Base-by-base conservation (phyloP, 805 yeast species). In the Candida mattraensis region DNA sequence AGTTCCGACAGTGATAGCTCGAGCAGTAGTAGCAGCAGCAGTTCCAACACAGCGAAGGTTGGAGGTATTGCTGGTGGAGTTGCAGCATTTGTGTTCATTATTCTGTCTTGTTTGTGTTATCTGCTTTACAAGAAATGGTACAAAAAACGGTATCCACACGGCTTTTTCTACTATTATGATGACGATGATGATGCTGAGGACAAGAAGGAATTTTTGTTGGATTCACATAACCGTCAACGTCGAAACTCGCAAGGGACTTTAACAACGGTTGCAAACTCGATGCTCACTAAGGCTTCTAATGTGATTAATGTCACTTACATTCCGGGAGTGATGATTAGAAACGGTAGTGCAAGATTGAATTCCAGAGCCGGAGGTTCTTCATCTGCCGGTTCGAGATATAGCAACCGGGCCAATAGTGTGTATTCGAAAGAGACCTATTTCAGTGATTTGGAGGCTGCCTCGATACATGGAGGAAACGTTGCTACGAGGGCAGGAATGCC, bases 301-400 rank as follows among this genome's bases (percentile, higher is more conserved):
- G 80, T 89, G 45, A 73, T 89, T 42, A 96, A 96, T 13, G 83
- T 91, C 39, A 95, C 95, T 3, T 89, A 88, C 56, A 86, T 89
- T 41, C 98, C 97, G 0, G 97, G 97, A 23, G 96, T 88, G 28
- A 85, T 88, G 4, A 76, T 78, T 15, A 67, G 82, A 17, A 70
- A 75, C 30, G 66, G 69, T 11, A 20, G 39, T 14, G 39, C 54
- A 7, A 42, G 53, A 28, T 36, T 46, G 2, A 24, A 26, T 6
- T 24, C 38, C 9, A 37, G 47, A 17, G 29, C 36, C 2, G 34
- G 39, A 18, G 43, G 42, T 5, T 42, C 45, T 13, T 46, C 43
- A 13, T 41, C 48, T 2, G 32, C 45, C n/a, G 42, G 45, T 14
- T 47, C 54, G 2, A 20, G 51, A 14, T 24, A 27, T 25, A 45